Conservation (phyloP, 202 grass and related monocot species). For the Digitaria exilis region DNA sequence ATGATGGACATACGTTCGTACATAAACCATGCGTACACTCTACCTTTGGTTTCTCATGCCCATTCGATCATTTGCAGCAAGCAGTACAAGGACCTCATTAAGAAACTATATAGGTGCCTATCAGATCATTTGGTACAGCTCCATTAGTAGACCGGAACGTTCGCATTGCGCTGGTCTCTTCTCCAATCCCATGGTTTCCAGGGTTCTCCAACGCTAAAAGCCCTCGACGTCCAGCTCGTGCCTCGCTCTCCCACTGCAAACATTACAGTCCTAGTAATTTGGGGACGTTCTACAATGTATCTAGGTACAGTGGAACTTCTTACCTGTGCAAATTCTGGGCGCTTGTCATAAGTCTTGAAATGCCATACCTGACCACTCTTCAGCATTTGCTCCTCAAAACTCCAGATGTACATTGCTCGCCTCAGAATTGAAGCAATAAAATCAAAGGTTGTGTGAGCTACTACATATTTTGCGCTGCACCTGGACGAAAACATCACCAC, state of each 20-base stretch:
- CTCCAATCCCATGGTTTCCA: slow-evolving; percentile 74
- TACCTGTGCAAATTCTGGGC: too few relatives aligned
- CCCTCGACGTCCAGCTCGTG: slow-evolving; percentile 46
- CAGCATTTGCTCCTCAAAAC: slow-evolving; percentile 67
- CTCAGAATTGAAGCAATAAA: slow-evolving; percentile 6
- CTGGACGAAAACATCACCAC: slow-evolving; percentile 62
- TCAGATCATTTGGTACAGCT: too few relatives aligned
- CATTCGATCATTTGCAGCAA: slow-evolving; percentile 15
- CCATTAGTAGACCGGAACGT: slow-evolving; percentile 43
- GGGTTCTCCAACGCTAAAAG: slow-evolving; percentile 60
- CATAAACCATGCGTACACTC: not conserved
- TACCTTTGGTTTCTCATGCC: slow-evolving; percentile 2
- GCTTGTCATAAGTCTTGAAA: too few relatives aligned
- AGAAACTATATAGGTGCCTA: too few relatives aligned
- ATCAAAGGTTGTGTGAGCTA: not conserved
- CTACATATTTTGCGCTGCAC: slow-evolving; percentile 30
- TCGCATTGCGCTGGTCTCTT: slow-evolving; percentile 33
- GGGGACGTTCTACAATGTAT: too few relatives aligned
- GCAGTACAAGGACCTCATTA: too few relatives aligned
- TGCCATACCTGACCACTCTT: slow-evolving; percentile 63
- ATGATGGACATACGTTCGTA: not conserved
- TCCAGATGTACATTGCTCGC: not conserved
- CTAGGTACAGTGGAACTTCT: too few relatives aligned
- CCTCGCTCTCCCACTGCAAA: slow-evolving; percentile 70
- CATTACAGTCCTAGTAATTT: slow-evolving; percentile 11